Evolutionary conservation across 2,329 filamentous ascomycete species (phyloP).

Genomic region (Decorospora gaudefroyi): DNA sequence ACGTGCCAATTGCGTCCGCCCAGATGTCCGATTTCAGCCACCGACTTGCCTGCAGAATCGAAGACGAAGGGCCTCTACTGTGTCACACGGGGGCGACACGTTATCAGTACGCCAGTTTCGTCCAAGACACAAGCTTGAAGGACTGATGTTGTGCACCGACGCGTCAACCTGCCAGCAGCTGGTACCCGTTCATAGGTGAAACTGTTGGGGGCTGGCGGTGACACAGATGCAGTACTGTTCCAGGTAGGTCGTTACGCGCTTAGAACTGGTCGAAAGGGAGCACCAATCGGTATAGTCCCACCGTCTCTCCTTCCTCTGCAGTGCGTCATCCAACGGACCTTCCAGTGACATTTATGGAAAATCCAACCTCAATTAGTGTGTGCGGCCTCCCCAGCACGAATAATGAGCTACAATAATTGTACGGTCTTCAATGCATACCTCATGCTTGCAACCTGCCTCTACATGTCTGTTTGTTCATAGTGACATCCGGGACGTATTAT

Average conservation of each 20-base stretch:
- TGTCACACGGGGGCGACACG: slow-evolving; percentile 28
- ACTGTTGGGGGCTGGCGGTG: slow-evolving; percentile 39
- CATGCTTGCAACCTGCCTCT: slow-evolving; percentile 1
- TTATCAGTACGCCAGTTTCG: slow-evolving; percentile 25
- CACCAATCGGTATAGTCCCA: slow-evolving; percentile 21
- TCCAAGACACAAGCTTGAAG: slow-evolving; percentile 19
- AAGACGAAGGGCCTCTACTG: slow-evolving; percentile 7
- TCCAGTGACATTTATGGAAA: slow-evolving; percentile 19
- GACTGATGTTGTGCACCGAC: slow-evolving; percentile 29
- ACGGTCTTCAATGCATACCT: no score
- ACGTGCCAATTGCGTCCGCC: background rate
- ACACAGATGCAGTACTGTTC: slow-evolving; percentile 28
- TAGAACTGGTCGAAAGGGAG: slow-evolving; percentile 14
- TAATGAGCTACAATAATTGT: no score
- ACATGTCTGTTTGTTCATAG: slow-evolving; percentile 5
- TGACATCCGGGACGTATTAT: slow-evolving; percentile 12
- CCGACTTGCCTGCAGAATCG: slow-evolving; percentile 32
- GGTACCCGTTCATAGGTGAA: slow-evolving; percentile 29
- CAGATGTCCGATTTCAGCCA: slow-evolving; percentile 31
- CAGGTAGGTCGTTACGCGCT: slow-evolving; percentile 17
- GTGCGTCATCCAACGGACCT: slow-evolving; percentile 5
- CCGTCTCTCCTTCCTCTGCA: slow-evolving; percentile 7
- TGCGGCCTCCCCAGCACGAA: no score
- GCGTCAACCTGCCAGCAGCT: slow-evolving; percentile 32
- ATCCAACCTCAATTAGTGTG: no score